These are phyloP conservation scores for Tetrahymena thermophila DNA, from an alignment of 73 alveolate genomes.

Conservation along the genomic window DNA sequence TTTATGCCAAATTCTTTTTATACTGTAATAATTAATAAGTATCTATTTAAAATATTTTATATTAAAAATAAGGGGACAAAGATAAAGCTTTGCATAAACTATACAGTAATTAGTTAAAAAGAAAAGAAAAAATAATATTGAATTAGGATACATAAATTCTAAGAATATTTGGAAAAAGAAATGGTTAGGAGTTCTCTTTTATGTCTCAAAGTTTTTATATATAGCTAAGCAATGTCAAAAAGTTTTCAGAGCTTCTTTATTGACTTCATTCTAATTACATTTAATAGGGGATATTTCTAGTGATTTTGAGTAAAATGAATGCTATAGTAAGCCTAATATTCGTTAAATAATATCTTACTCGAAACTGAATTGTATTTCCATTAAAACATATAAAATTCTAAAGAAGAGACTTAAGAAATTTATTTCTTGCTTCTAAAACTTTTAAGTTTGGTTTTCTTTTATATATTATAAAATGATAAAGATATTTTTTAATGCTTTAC, in stretches of 20 bases:
- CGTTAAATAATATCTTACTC: neutral
- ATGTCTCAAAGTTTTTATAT: neutral
- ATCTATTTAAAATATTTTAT: too few relatives aligned
- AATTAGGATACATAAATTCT: neutral
- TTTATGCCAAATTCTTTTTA: too few relatives aligned
- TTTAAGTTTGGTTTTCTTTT: neutral
- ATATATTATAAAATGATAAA: too few relatives aligned
- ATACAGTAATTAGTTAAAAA: neutral
- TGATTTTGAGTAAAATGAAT: neutral
- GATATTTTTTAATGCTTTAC: neutral
- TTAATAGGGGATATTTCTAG: neutral
- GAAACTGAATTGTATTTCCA: neutral
- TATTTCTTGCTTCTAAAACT: neutral
- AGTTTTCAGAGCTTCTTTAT: neutral
- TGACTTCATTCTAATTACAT: neutral
- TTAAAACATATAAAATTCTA: neutral
- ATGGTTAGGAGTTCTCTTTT: neutral
- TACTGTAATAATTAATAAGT: too few relatives aligned
- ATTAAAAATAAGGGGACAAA: neutral
- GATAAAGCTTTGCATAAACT: neutral
- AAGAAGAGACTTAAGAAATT: neutral
- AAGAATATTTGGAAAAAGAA: neutral
- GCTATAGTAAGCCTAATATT: neutral
- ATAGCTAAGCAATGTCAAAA: neutral
- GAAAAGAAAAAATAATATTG: neutral